Evolutionary conservation across 495 filamentous ascomycete genomes (phyloP).

Genomic region (Trichoderma orchidacearum): DNA sequence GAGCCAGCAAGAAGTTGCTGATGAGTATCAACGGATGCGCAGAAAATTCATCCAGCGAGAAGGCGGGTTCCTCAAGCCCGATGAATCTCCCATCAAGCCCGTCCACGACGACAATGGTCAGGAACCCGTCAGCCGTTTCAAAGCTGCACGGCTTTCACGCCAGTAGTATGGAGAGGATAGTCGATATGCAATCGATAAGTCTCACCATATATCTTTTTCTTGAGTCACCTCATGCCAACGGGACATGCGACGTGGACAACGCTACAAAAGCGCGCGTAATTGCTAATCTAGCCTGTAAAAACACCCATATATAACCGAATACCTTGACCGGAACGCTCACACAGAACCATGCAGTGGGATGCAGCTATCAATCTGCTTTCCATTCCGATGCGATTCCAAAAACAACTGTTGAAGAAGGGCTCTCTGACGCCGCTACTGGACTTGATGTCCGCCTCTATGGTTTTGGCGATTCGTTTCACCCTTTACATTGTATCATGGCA

Average conservation of each 20-base stretch:
- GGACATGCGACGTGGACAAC: slow-evolving; percentile 2
- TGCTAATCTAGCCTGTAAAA: neutral
- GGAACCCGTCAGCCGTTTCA: slow-evolving; percentile 71
- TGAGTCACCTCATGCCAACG: neutral
- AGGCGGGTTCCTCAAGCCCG: slow-evolving; percentile 55
- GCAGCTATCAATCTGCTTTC: slow-evolving; percentile 37
- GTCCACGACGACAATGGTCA: slow-evolving; percentile 56
- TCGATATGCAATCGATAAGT: neutral
- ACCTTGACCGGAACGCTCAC: slow-evolving; percentile 25
- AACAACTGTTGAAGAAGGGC: slow-evolving; percentile 32
- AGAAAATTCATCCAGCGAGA: slow-evolving; percentile 68
- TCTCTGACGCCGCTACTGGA: slow-evolving; percentile 43
- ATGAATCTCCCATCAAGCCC: slow-evolving; percentile 46
- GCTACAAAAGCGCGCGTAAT: neutral
- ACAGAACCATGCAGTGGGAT: slow-evolving; percentile 39
- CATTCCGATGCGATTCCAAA: slow-evolving; percentile 40
- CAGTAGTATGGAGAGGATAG: slow-evolving; percentile 4
- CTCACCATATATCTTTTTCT: neutral
- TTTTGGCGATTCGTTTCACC: slow-evolving; percentile 50
- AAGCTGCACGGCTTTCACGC: slow-evolving; percentile 57
- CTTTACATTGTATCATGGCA: slow-evolving; percentile 17
- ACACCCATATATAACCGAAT: neutral
- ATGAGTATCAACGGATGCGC: slow-evolving; percentile 66
- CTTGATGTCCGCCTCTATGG: slow-evolving; percentile 16
- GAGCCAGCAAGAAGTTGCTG: slow-evolving; percentile 61